Percentiles rank a stretch among this genome's conserved stretches.
These are phyloP conservation scores for Murraya paniculata DNA, from an alignment of 345 rosid genomes.

Conservation along the genomic window DNA sequence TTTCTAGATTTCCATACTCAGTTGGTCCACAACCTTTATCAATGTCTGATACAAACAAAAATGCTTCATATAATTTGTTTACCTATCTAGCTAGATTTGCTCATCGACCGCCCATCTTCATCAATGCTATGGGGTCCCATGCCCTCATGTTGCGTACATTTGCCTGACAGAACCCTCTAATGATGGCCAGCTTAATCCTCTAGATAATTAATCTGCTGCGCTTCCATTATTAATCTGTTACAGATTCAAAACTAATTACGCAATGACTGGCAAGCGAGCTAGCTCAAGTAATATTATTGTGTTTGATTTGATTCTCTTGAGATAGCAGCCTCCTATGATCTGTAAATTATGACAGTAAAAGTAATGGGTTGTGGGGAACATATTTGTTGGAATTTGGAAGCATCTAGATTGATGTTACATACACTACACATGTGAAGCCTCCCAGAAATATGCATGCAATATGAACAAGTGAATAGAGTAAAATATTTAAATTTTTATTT, in stretches of 20 bases:
- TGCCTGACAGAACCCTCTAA: not conserved
- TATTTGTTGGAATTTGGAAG: slow-evolving; percentile 17
- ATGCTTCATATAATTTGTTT: not conserved
- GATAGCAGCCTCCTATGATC: not conserved
- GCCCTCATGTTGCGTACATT: not conserved
- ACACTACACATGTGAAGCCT: slow-evolving; percentile 6
- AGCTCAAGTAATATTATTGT: not conserved
- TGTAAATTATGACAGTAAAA: slow-evolving; percentile 11
- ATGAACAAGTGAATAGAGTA: slow-evolving; percentile 15
- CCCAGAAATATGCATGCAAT: slow-evolving; percentile 28
- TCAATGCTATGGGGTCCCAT: slow-evolving; percentile 29
- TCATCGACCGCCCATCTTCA: slow-evolving; percentile 16
- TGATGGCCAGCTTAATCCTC: slow-evolving; percentile 18
- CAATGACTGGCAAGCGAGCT: not conserved
- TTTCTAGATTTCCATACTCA: slow-evolving; percentile 32
- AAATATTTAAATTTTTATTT: too few relatives aligned
- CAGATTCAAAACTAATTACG: not conserved
- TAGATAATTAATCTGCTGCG: not conserved
- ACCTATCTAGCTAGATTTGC: not conserved
- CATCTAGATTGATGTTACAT: slow-evolving; percentile 6
- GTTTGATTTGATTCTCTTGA: slow-evolving; percentile 1
- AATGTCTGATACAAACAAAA: slow-evolving; percentile 24
- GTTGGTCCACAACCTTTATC: slow-evolving; percentile 8
- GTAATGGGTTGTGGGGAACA: slow-evolving; percentile 10
- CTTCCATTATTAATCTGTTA: too few relatives aligned